Evolutionary conservation across 2,329 filamentous ascomycete genomes (phyloP).

Genomic region (Leptographium lundbergii): DNA sequence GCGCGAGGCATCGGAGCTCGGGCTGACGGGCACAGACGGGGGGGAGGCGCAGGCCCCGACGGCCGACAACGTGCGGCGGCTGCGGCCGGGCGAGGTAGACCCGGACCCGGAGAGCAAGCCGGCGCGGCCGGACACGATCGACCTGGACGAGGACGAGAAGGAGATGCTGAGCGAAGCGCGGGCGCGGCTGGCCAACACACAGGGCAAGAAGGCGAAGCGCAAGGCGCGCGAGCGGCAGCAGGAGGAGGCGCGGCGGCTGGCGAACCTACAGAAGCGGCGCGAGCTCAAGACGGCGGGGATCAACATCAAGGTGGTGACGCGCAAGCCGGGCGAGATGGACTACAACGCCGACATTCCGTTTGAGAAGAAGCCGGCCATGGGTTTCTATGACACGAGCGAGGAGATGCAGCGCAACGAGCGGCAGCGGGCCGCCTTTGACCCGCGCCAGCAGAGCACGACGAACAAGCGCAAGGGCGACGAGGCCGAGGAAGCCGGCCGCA

Average conservation of each 20-base stretch:
- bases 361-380: slow-evolving; percentile 76
- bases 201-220: slow-evolving; percentile 97
- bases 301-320: slow-evolving; percentile 87
- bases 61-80: slow-evolving; percentile 78
- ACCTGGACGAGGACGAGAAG: slow-evolving; percentile 97
- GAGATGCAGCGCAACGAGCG: slow-evolving; percentile 72
- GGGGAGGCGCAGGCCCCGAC: slow-evolving; percentile 78
- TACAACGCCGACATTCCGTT: slow-evolving; percentile 99
- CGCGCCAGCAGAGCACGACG: slow-evolving; percentile 66
- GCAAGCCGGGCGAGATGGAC: slow-evolving; percentile 96
- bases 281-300: slow-evolving; percentile 97
- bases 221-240: slow-evolving; percentile 93
- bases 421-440: slow-evolving; percentile 77
- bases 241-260: slow-evolving; percentile 83
- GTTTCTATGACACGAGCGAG: slow-evolving; percentile 87
- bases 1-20: slow-evolving; percentile 67
- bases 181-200: slow-evolving; percentile 90
- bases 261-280: slow-evolving; percentile 83
- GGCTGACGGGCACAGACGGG: slow-evolving; percentile 72
- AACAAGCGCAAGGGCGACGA: slow-evolving; percentile 92
- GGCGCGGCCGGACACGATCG: slow-evolving; percentile 88
- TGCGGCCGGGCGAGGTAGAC: slow-evolving; percentile 88
- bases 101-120: slow-evolving; percentile 97
- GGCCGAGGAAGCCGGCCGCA: slow-evolving; percentile 50
- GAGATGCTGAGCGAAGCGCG: slow-evolving; percentile 98